Conservation (phyloP, 2,329 filamentous ascomycete genomes). For the Neoascochyta sp. region DNA sequence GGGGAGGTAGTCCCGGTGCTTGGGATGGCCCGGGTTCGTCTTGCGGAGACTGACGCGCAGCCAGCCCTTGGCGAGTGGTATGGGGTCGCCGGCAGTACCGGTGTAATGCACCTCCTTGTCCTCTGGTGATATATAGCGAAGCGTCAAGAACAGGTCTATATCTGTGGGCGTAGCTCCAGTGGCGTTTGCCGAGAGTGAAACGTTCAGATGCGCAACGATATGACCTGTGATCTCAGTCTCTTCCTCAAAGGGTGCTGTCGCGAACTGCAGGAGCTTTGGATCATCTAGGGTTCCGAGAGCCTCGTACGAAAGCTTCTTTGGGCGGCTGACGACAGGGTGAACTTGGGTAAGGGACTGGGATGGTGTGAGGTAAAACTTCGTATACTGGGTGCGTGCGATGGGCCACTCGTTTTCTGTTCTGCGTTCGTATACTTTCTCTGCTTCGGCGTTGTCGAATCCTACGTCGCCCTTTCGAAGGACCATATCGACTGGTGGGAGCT, state of each 20-base stretch:
- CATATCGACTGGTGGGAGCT: conserved; percentile 58
- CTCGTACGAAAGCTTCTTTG: conserved; percentile 53
- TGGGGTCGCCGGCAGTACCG: conserved; percentile 61
- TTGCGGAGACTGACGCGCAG: conserved; percentile 57
- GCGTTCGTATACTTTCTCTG: conserved; percentile 54
- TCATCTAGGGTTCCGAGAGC: conserved; percentile 57
- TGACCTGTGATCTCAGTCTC: conserved; percentile 70
- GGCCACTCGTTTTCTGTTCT: conserved; percentile 64
- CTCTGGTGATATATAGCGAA: conserved; percentile 54
- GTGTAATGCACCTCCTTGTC: conserved; percentile 62
- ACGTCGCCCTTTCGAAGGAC: conserved; percentile 63
- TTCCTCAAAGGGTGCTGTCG: conserved; percentile 53
- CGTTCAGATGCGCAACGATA: conserved; percentile 60
- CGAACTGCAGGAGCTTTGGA: conserved; percentile 56
- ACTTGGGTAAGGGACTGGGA: conserved; percentile 41
- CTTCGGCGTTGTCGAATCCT: conserved; percentile 61
- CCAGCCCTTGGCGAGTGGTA: conserved; percentile 64
- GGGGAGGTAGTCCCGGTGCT: conserved; percentile 54
- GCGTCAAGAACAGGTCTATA: conserved; percentile 61
- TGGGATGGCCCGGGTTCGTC: conserved; percentile 49
- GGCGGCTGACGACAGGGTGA: conserved; percentile 24
- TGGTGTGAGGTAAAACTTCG: conserved; percentile 56
- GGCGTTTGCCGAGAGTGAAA: conserved; percentile 50
- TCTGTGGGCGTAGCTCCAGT: conserved; percentile 47
- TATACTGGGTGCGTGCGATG: conserved; percentile 62